A percentile compares a stretch with the other conserved stretches of the same genome.
phyloP scores from a whole-genome alignment of 1,284 basidiomycete species.

The Malassezia obtusa region DNA sequence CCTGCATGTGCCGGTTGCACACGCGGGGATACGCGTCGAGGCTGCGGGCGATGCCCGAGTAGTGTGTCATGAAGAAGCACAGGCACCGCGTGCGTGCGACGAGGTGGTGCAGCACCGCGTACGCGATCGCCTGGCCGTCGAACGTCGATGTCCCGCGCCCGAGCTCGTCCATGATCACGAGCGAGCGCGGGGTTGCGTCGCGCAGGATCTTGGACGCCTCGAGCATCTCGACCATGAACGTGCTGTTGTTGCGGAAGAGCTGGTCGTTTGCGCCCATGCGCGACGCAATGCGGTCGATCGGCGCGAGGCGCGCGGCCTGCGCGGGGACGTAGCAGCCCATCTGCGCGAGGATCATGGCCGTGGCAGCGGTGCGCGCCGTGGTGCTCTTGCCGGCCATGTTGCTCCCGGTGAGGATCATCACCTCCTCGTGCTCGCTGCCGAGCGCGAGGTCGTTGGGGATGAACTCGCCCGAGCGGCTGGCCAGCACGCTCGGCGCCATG shows the following conservation, averaged over 20 bases:
- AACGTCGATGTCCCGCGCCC: conserved; percentile 48
- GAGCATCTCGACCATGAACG: conserved; percentile 49
- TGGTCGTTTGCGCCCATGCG: conserved; percentile 75
- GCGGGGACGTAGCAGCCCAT: conserved; percentile 97
- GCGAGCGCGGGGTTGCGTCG: conserved; percentile 44
- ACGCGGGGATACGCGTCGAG: conserved; percentile 42
- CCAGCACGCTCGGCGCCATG: conserved; percentile 28
- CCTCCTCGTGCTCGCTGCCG: conserved; percentile 66
- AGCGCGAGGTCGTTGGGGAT: conserved; percentile 89
- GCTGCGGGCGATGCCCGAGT: conserved; percentile 37
- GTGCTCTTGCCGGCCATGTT: conserved; percentile 61
- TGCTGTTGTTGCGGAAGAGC: conserved; percentile 44
- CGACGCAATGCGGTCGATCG: conserved; percentile 86
- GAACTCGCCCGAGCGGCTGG: conserved; percentile 56
- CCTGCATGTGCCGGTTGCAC: conserved; percentile 47
- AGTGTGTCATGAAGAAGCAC: conserved; percentile 47
- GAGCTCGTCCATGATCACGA: conserved; percentile 48
- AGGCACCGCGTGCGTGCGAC: conserved; percentile 43
- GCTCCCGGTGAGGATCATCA: conserved; percentile 85
- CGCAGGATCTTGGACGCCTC: conserved; percentile 44
- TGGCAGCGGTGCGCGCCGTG: conserved; percentile 86
- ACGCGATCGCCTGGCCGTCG: conserved; percentile 46
- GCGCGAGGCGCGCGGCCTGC: conserved; percentile 65
- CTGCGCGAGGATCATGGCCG: conserved; percentile 90
- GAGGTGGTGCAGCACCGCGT: conserved; percentile 43